Evolutionary conservation across 768 basidiomycete genomes (phyloP).

Genomic region (Psilocybe azurescens): DNA sequence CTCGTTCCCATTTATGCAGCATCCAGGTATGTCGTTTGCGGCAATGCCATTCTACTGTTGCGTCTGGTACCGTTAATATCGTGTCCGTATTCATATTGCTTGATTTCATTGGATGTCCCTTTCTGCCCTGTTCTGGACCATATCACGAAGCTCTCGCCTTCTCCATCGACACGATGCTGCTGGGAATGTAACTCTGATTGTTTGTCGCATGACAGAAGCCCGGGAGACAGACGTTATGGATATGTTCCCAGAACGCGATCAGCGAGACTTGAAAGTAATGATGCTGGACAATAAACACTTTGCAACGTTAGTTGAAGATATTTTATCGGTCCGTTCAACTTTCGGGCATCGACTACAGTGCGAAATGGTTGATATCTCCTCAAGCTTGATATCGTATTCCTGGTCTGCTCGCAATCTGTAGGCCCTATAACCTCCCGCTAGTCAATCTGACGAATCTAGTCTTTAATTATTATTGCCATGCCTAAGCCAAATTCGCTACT

Average conservation of each 20-base stretch:
- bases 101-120: slow-evolving; percentile 43
- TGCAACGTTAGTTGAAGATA: slow-evolving; percentile 39
- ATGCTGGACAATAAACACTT: slow-evolving; percentile 42
- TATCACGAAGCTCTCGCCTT: slow-evolving; percentile 30
- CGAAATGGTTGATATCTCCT: slow-evolving; percentile 40
- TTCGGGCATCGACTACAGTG: slow-evolving; percentile 42
- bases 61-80: slow-evolving; percentile 36
- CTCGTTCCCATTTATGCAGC: slow-evolving; percentile 39
- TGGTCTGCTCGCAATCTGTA: slow-evolving; percentile 36
- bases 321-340: slow-evolving; percentile 35
- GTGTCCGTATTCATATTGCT: slow-evolving; percentile 35
- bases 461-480: slow-evolving; percentile 45
- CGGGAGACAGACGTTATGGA: slow-evolving; percentile 39
- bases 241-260: slow-evolving; percentile 38
- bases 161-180: slow-evolving; percentile 29
- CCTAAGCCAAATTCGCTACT: slow-evolving; percentile 21
- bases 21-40: slow-evolving; percentile 36
- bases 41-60: slow-evolving; percentile 33
- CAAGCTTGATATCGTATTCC: slow-evolving; percentile 40
- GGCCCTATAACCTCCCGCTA: slow-evolving; percentile 35
- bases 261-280: slow-evolving; percentile 44
- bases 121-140: slow-evolving; percentile 35
- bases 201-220: slow-evolving; percentile 32
- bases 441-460: slow-evolving; percentile 48
- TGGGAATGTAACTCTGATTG: slow-evolving; percentile 20